Conservation (phyloP, 1,139 yeast species). For the Debaryomyces fabryi region DNA sequence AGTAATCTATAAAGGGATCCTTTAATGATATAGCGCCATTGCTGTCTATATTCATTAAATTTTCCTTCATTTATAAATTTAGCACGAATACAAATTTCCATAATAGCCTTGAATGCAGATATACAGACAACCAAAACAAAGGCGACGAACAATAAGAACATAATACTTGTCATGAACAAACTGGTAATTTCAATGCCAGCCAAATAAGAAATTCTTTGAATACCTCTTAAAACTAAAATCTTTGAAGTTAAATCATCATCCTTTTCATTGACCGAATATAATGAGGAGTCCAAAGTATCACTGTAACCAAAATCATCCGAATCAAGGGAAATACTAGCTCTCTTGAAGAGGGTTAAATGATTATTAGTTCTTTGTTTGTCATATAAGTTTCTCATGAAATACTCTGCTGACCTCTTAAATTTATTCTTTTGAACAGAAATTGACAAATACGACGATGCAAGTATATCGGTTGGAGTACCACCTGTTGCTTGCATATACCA, state of each 20-base stretch:
- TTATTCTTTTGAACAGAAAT: slow-evolving; percentile 74
- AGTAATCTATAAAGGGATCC: slow-evolving; percentile 86
- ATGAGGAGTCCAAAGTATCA: slow-evolving; percentile 49
- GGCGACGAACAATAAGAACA: slow-evolving; percentile 78
- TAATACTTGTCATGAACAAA: slow-evolving; percentile 83
- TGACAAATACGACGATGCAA: slow-evolving; percentile 59
- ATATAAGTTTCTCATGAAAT: slow-evolving; percentile 21
- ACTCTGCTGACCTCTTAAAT: slow-evolving; percentile 29
- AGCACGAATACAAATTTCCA: slow-evolving; percentile 69
- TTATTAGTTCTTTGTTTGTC: slow-evolving; percentile 20
- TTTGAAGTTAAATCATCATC: slow-evolving; percentile 56
- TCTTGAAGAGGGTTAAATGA: slow-evolving; percentile 29
- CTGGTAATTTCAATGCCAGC: slow-evolving; percentile 86
- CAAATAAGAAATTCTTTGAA: slow-evolving; percentile 85
- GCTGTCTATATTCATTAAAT: slow-evolving; percentile 75
- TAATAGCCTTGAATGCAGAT: slow-evolving; percentile 68
- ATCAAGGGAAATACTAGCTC: slow-evolving; percentile 38
- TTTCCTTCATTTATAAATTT: slow-evolving; percentile 64
- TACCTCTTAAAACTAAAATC: slow-evolving; percentile 83
- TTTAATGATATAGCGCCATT: slow-evolving; percentile 80
- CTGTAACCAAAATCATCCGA: slow-evolving; percentile 48
- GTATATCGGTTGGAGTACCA: slow-evolving; percentile 77
- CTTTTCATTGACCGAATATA: slow-evolving; percentile 77
- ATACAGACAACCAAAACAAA: slow-evolving; percentile 68
- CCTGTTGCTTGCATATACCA: slow-evolving; percentile 99